These are phyloP conservation scores for Fonsecaea erecta DNA, from an alignment of 2,329 filamentous ascomycete species.

Conservation along the genomic window DNA sequence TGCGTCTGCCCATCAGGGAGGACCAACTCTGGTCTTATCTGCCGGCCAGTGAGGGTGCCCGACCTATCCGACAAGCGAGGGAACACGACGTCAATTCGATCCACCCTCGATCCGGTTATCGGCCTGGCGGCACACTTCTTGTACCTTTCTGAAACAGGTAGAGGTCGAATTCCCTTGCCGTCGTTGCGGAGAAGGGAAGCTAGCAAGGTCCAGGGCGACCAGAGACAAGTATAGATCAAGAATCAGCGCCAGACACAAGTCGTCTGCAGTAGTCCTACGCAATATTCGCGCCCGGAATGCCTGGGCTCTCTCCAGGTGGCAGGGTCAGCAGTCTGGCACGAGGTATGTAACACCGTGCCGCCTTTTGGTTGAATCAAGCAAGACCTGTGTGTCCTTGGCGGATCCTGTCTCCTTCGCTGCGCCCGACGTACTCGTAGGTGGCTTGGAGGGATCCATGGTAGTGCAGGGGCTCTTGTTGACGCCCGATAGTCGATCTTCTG, in stretches of 20 bases:
- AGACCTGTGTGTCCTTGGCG: background rate
- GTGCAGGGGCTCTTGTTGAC: background rate
- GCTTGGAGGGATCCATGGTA: background rate
- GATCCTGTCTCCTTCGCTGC: background rate
- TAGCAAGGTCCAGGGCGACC: background rate
- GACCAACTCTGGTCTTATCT: conserved; percentile 14
- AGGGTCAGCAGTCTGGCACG: background rate
- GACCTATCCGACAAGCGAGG: conserved; percentile 25
- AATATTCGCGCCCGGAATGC: background rate
- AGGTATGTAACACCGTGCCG: background rate
- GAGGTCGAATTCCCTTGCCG: conserved; percentile 9
- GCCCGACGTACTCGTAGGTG: background rate
- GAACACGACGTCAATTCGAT: conserved; percentile 29
- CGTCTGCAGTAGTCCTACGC: background rate
- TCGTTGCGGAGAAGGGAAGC: conserved; percentile 6
- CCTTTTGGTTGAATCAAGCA: background rate
- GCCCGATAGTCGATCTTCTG: background rate
- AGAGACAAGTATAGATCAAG: conserved; percentile 2
- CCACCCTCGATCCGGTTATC: conserved; percentile 29
- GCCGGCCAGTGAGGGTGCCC: conserved; percentile 14
- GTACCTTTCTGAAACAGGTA: conserved; percentile 27
- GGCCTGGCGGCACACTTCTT: conserved; percentile 20
- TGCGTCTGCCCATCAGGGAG: conserved; percentile 22
- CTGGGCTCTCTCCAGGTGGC: background rate
- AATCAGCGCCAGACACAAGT: conserved; percentile 3